Evolutionary conservation across 2,329 filamentous ascomycete genomes (phyloP).

Genomic region (Aaosphaeria pasadenensis): DNA sequence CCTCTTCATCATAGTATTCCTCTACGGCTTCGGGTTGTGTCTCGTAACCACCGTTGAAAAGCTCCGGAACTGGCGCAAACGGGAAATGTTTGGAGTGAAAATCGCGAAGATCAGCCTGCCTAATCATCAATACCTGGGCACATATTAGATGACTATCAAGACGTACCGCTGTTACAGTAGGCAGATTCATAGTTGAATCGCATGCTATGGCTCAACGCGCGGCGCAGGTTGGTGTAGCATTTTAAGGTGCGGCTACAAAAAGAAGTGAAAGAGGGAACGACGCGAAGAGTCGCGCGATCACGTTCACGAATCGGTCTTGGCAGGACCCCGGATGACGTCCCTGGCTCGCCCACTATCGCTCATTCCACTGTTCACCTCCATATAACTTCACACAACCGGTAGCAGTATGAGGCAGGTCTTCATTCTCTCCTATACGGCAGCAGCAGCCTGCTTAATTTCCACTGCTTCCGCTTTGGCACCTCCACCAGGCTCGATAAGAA

Average conservation of each 20-base stretch:
- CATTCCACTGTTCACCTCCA: conserved; percentile 1
- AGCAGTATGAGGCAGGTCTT: conserved; percentile 21
- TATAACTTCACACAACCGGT: conserved; percentile 4
- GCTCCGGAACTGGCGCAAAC: conserved; percentile 31
- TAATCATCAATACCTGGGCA: not conserved
- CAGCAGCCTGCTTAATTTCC: conserved; percentile 27
- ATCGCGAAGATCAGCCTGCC: conserved; percentile 41
- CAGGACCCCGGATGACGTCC: not conserved
- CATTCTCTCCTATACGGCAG: conserved; percentile 21
- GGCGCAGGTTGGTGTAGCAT: too few species aligned
- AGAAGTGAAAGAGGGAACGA: not conserved
- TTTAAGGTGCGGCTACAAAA: not conserved
- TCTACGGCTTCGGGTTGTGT: conserved; percentile 36
- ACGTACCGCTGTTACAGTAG: conserved; percentile 31
- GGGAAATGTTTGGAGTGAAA: conserved; percentile 46
- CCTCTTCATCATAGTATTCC: conserved; percentile 17
- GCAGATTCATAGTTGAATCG: conserved; percentile 14
- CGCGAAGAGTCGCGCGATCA: not conserved
- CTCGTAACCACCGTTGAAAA: conserved; percentile 25
- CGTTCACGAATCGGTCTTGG: not conserved
- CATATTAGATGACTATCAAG: not conserved
- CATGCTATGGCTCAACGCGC: too few species aligned
- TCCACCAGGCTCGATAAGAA: conserved; percentile 26
- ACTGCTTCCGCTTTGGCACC: conserved; percentile 29
- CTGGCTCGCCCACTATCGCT: not conserved